Base-by-base conservation (phyloP, 768 basidiomycete species). In the Rhizopogon sp. region DNA sequence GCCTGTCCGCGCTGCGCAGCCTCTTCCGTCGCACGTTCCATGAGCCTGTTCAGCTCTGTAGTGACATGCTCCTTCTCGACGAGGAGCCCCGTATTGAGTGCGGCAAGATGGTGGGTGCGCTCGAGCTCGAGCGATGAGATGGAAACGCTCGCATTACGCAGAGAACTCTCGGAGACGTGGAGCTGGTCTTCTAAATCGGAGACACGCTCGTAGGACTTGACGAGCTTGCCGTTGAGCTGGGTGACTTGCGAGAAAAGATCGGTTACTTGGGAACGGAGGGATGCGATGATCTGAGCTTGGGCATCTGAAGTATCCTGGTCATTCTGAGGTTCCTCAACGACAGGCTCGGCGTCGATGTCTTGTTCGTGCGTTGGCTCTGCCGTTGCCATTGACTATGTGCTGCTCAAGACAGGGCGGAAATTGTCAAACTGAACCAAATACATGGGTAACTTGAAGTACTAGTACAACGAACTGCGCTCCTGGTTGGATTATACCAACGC, bases 21-120 rank as follows among this genome's bases (percentile, higher is more conserved):
- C 73, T 97, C 96, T 64, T 96, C 93, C 17, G 93, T 91, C n/a
- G 94, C 87, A 59, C 86, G 88, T 62, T 94, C 90, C 85, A 98
- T 98, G 56, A 99, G 75, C 31, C 94, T 82, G 61, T 85, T 95
- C 56, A 99, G 85, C 74, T 99, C 96, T 3, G 85, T 68, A 8
- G 90, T 93, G 53, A 98, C 94, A 70, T 95, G 87, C 20, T 83
- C 76, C 66, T 90, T 88, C 70, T 99, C 96, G 20, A 99, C 95
- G 42, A 98, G 76, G 41, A 96, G 72, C 8, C 96, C 96, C 0
- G 90, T 92, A 66, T 94, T 91, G 61, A 98, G 78, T 9, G 90
- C 91, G 17, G 91, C 84, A 6, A 97, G 80, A 72, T 98, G 95
- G 62, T 90, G 85, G 7, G 84, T 83, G 39, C 90, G 84, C 67